Conservation (phyloP, 495 filamentous ascomycete species). For the Xylaria curta region DNA sequence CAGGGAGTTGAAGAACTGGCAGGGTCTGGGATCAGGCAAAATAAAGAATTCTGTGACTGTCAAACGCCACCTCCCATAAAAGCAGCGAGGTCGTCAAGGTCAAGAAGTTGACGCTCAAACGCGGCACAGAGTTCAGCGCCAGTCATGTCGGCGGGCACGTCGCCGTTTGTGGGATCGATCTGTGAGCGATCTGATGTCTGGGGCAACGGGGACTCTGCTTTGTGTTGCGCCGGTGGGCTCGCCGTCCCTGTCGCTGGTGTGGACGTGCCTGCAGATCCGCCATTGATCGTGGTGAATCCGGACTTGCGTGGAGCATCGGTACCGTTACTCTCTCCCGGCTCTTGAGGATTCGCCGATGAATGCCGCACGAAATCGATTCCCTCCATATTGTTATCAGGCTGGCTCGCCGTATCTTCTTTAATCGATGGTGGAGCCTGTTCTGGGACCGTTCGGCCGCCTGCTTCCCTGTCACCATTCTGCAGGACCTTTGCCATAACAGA, state of each 20-base stretch:
- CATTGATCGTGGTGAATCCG: conserved; percentile 58
- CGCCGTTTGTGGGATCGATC: conserved; percentile 28
- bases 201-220: conserved; percentile 49
- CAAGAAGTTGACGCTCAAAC: conserved; percentile 57
- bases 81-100: conserved; percentile 57
- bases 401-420: conserved; percentile 53
- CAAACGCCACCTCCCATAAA: conserved; percentile 61
- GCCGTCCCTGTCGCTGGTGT: conserved; percentile 45
- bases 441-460: conserved; percentile 29
- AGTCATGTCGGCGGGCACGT: conserved; percentile 52
- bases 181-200: conserved; percentile 37
- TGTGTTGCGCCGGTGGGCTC: conserved; percentile 44
- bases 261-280: conserved; percentile 49
- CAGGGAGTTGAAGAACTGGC: conserved; percentile 5
- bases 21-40: conserved; percentile 26
- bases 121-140: conserved; percentile 54
- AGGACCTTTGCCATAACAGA: conserved; percentile 58
- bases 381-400: conserved; percentile 51
- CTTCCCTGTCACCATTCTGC: conserved; percentile 44
- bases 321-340: conserved; percentile 43
- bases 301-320: conserved; percentile 55
- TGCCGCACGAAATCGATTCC: conserved; percentile 55
- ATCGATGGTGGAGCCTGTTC: conserved; percentile 46
- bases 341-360: conserved; percentile 35
- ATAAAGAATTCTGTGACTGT: conserved; percentile 19